Percentiles rank a stretch among this genome's conserved stretches.
These are phyloP conservation scores for Dictyostelium discoideum DNA, from an alignment of 78 protist genomes.

Conservation along the genomic window DNA sequence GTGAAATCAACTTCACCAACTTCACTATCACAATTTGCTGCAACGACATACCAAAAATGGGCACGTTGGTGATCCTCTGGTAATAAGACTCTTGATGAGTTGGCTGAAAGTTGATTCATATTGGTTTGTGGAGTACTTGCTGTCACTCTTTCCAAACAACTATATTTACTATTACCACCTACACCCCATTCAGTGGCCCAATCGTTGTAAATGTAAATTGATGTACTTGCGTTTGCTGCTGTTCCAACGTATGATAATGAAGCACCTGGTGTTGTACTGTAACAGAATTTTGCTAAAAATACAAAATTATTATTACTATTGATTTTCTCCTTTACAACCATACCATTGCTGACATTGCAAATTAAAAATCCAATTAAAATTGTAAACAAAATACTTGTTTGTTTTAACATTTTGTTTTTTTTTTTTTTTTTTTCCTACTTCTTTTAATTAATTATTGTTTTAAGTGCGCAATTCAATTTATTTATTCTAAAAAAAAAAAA, in stretches of 20 bases:
- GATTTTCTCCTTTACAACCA: not conserved
- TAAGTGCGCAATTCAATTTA: not conserved
- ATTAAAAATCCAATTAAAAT: not conserved
- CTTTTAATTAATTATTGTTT: not conserved
- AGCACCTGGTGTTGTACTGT: not conserved
- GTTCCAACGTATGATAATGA: not conserved
- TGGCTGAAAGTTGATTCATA: not conserved
- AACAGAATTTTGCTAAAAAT: slow-evolving; percentile 47
- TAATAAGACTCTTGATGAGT: not conserved
- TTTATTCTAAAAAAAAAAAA: not conserved
- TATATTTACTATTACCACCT: not conserved
- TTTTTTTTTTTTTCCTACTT: not conserved
- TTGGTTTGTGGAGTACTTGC: not conserved
- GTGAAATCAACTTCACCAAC: not conserved
- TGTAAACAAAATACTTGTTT: not conserved
- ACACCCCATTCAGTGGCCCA: not conserved
- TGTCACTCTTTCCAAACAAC: not conserved
- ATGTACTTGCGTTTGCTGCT: not conserved
- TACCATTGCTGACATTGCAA: not conserved
- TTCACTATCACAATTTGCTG: slow-evolving; percentile 49
- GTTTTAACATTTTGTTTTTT: not conserved
- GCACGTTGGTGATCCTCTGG: slow-evolving; percentile 28
- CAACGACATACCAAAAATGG: slow-evolving; percentile 75
- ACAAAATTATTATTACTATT: not conserved
- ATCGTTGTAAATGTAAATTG: not conserved